Base-by-base conservation (phyloP, 805 yeast genomes). In the Candida ulmi region DNA sequence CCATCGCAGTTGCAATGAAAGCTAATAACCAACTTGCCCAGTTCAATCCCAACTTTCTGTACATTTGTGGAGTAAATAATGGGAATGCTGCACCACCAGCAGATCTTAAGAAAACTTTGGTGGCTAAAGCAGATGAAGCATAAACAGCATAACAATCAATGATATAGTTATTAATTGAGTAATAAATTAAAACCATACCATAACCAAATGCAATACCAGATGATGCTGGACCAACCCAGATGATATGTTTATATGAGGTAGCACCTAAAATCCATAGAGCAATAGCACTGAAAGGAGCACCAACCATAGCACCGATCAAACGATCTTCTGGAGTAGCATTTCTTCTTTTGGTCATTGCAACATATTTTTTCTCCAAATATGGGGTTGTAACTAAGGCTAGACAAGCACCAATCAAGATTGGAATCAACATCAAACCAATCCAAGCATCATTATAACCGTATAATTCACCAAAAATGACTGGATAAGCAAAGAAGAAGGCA, bases 401-500 rank as follows among this genome's bases (percentile, higher is more conserved):
- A 13, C 67, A 61, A 1, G 96, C 96, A 47, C 97, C 97, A 43
- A 88, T 86, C 47, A 88, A 65, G 54, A 88, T 88, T 18, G 96
- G 96, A 53, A 88, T 83, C 51, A 85, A 74, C 95, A 90, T 86
- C 51, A 88, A 66, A 27, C 96, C 96, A 49, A 84, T 78, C 38
- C 71, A 69, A 51, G 86, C 85, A 60, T 87, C 95, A 48, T 80
- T 71, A 62, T 70, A 88, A 35, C 80, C 87, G 55, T 88, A 85
- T 39, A 88, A 70, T 40, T 80, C 83, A 40, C 71, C 74, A 60
- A 88, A 88, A 38, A 88, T 86, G 38, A 83, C 95, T 5, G 97
- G 97, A 64, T 84, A 88, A 1, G 97, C 96, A 65, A 88, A 88
- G 78, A 88, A 88, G 69, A 88, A 88, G 11, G 95, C 96, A 56